A percentile compares a stretch with the other conserved stretches of the same genome.
These are phyloP conservation scores for Penicillium sp. DNA, from an alignment of 2,329 filamentous ascomycete species.

Conservation along the genomic window DNA sequence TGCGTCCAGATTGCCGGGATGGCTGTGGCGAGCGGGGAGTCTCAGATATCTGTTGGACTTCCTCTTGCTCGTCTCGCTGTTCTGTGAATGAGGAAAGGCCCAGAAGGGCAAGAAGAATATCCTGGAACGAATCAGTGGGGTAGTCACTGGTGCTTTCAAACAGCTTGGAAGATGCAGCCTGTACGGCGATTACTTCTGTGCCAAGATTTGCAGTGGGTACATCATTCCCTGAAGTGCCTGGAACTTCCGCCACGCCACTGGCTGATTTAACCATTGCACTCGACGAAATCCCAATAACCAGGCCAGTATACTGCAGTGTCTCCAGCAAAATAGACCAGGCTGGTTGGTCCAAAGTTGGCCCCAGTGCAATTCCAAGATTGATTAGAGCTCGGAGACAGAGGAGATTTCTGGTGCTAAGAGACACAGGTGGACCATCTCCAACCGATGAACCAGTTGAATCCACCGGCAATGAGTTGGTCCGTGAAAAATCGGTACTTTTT, in stretches of 20 bases:
- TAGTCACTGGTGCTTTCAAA: slow-evolving; percentile 93
- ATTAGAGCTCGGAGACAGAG: slow-evolving; percentile 85
- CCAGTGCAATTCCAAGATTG: slow-evolving; percentile 93
- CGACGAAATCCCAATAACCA: slow-evolving; percentile 63
- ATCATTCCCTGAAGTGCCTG: slow-evolving; percentile 42
- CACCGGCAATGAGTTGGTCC: slow-evolving; percentile 23
- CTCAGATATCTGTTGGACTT: slow-evolving; percentile 57
- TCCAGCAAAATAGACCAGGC: slow-evolving; percentile 90
- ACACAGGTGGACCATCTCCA: slow-evolving; percentile 48
- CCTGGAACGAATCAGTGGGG: slow-evolving; percentile 75
- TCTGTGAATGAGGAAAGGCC: slow-evolving; percentile 57
- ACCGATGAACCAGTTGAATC: slow-evolving; percentile 26
- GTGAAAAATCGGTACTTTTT: slow-evolving; percentile 27
- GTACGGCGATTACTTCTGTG: slow-evolving; percentile 81
- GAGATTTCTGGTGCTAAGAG: slow-evolving; percentile 83
- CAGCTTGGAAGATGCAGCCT: slow-evolving; percentile 79
- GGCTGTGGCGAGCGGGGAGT: slow-evolving; percentile 23
- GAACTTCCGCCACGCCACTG: slow-evolving; percentile 29
- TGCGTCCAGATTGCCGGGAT: slow-evolving; percentile 25
- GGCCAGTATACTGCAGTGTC: slow-evolving; percentile 88
- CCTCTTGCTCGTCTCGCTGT: slow-evolving; percentile 49
- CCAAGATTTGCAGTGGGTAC: slow-evolving; percentile 64
- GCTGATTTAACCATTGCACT: slow-evolving; percentile 29
- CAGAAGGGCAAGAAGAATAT: slow-evolving; percentile 75
- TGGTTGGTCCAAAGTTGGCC: slow-evolving; percentile 74